These are phyloP conservation scores for Tylopilus vinaceipallidus DNA, from an alignment of 768 basidiomycete genomes.

Conservation along the genomic window DNA sequence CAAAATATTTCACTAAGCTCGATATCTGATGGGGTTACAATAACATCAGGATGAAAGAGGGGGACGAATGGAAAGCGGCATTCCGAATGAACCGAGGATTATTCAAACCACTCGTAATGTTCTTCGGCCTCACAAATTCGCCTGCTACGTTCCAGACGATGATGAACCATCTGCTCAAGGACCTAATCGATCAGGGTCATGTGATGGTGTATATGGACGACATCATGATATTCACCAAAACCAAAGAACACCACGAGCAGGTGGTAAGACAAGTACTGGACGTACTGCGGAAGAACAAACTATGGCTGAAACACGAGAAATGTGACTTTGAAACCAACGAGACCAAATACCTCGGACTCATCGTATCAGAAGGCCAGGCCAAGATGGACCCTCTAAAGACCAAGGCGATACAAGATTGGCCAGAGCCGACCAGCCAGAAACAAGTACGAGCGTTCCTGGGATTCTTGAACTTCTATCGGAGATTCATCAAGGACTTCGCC, in stretches of 20 bases:
- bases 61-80: slow-evolving; percentile 31
- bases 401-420: background rate
- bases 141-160: too few species aligned
- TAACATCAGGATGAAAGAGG: too few species aligned
- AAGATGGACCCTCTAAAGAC: background rate
- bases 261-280: background rate
- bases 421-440: too few species aligned
- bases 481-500: too few species aligned
- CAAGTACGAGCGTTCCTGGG: too few species aligned
- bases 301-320: too few species aligned
- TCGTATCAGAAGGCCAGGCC: background rate
- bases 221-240: slow-evolving; percentile 36
- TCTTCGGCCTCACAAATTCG: background rate
- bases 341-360: background rate
- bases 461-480: too few species aligned
- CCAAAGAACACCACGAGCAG: slow-evolving; percentile 28
- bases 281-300: background rate
- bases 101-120: slow-evolving; percentile 1
- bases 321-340: background rate
- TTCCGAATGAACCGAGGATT: slow-evolving; percentile 13
- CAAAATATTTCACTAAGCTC: too few species aligned
- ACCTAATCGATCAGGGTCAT: slow-evolving; percentile 8
- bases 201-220: slow-evolving; percentile 41
- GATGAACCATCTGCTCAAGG: slow-evolving; percentile 13
- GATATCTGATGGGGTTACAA: too few species aligned